Conservation (phyloP, 495 filamentous ascomycete genomes). For the Trichoderma virens region DNA sequence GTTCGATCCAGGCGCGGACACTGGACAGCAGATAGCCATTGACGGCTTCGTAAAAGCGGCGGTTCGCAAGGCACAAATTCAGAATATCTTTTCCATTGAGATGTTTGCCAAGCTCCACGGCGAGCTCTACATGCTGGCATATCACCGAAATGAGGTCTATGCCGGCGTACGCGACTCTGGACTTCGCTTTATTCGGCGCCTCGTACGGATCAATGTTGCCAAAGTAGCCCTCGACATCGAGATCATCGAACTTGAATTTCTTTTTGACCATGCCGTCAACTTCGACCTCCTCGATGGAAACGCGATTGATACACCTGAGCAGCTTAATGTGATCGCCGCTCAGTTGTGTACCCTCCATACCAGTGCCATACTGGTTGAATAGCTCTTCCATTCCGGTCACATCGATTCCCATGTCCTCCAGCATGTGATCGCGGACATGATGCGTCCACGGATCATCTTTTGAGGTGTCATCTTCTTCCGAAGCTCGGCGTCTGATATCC, state of each 20-base stretch:
- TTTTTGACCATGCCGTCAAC: background rate
- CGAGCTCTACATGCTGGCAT: slow-evolving; percentile 38
- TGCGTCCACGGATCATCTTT: background rate
- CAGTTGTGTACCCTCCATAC: background rate
- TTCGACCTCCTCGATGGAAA: background rate
- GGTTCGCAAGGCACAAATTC: slow-evolving; percentile 49
- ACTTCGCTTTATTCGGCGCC: background rate
- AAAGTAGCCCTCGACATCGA: background rate
- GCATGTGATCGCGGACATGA: background rate
- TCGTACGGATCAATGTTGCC: background rate
- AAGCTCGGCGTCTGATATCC: background rate
- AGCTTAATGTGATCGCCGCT: background rate
- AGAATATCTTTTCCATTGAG: slow-evolving; percentile 44
- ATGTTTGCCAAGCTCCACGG: slow-evolving; percentile 40
- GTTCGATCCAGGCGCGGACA: slow-evolving; percentile 18
- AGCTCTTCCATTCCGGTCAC: background rate
- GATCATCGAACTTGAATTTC: slow-evolving; percentile 8
- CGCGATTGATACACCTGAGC: background rate
- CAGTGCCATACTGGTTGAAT: background rate
- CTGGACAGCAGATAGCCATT: slow-evolving; percentile 37
- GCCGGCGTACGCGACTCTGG: background rate
- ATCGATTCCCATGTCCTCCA: background rate
- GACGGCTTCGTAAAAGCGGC: slow-evolving; percentile 45
- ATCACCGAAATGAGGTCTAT: slow-evolving; percentile 47
- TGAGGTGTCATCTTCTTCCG: background rate